Evolutionary conservation across 257 asterid species (phyloP), one percentile per base, ranked within the genome.

Genomic region (Solanum tarapatanum): DNA sequence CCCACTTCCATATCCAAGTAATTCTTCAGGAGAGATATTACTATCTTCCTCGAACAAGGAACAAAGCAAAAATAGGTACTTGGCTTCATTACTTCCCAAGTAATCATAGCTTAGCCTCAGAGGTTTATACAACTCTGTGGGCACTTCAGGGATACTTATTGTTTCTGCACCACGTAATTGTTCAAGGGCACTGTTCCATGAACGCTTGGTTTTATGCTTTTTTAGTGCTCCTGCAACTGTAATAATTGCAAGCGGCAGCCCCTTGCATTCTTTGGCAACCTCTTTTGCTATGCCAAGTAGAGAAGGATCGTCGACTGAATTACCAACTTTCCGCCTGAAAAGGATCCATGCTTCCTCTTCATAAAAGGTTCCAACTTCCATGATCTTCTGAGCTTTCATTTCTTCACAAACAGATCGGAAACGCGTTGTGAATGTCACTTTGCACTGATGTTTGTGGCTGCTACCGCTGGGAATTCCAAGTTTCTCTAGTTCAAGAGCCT

Each of bases 81-180:
- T 89, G 43, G 86, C 87, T 41, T 84, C 86, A 9, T 32, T 72
- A 84, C 84, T 58, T 64, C 84, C 88, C 76, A 89, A 37, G 26
- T 84, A 21, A n/a, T 84, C 43, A 32, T 84, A 89, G 86, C 91
- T 89, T n/a, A 28, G 43, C 66, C 80, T 83, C 55, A 89, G 79
- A 30, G 51, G 26, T 11, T 84, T 70, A 82, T 89, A 87, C 33
- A 89, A 86, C 17, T 23, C 12, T 11, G 69, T 16, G 17, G 17
- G 70, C 87, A 82, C 37, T 28, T 69, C 84, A 13, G 10, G 51
- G 32, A 88, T 86, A 43, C 64, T 87, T 33, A 16, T 86, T 17
- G 80, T 82, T 30, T 68, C 35, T 32, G 86, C 55, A 6, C 37
- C 26, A 74, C 21, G 33, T 4, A 87, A 55, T 83, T 73, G 75